Evolutionary conservation across 768 basidiomycete genomes (phyloP).

Genomic region (Clitopilus hobsonii): DNA sequence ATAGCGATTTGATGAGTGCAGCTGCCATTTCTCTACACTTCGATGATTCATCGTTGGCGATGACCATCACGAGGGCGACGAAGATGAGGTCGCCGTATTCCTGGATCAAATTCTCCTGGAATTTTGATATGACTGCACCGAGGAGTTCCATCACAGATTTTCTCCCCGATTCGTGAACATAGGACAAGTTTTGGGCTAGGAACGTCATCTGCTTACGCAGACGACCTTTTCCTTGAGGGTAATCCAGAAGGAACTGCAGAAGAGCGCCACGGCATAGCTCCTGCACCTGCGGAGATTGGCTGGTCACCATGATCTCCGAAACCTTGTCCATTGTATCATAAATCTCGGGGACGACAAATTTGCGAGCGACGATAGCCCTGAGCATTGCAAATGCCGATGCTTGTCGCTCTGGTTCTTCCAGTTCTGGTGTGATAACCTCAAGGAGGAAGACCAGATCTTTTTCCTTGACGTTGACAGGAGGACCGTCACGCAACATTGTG

Average conservation of each 20-base stretch:
- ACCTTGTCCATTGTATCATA: constrained; percentile 96
- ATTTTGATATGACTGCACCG: constrained; percentile 79
- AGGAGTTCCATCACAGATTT: constrained; percentile 93
- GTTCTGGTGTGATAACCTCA: constrained; percentile 80
- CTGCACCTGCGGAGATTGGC: constrained; percentile 85
- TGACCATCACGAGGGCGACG: constrained; percentile 84
- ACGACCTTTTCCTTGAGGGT: constrained; percentile 92
- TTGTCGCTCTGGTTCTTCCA: constrained; percentile 88
- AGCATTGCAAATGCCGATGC: constrained; percentile 83
- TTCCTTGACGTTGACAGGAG: constrained; percentile 78
- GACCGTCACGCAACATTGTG: constrained; percentile 84
- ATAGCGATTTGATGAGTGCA: constrained; percentile 73
- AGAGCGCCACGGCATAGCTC: constrained; percentile 86
- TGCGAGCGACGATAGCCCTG: constrained; percentile 84
- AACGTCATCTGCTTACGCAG: constrained; percentile 86
- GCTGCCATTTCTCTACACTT: constrained; percentile 89
- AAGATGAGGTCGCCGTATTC: constrained; percentile 90
- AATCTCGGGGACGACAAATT: constrained; percentile 92
- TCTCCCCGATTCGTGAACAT: constrained; percentile 85
- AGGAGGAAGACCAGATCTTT: constrained; percentile 85
- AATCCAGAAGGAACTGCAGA: constrained; percentile 93
- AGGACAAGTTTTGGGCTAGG: constrained; percentile 88
- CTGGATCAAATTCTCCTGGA: constrained; percentile 63
- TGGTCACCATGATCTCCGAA: constrained; percentile 89
- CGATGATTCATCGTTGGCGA: constrained; percentile 91